Conservation (phyloP, 1,139 yeast species). For the Kodamaea sp. region DNA sequence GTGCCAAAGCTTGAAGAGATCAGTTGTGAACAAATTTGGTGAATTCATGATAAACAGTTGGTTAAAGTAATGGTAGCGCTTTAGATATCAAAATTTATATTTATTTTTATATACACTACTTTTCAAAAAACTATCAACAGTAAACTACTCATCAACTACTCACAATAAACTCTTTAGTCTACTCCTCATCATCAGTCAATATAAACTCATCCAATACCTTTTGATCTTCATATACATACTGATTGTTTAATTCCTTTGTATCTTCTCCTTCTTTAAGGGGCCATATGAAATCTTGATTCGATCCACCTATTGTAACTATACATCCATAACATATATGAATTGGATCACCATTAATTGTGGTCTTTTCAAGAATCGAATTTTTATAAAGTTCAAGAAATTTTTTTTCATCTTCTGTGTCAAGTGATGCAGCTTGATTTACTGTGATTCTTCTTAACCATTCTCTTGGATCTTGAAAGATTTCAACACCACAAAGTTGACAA, state of each 20-base stretch:
- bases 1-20: conserved; percentile 43
- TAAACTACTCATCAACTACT: too few relatives aligned
- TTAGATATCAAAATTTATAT: neutral
- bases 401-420: conserved; percentile 47
- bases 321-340: conserved; percentile 73
- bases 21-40: conserved; percentile 43
- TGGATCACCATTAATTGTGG: neutral
- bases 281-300: conserved; percentile 47
- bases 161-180: too few relatives aligned
- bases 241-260: conserved; percentile 17
- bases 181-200: conserved; percentile 38
- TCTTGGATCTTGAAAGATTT: conserved; percentile 54
- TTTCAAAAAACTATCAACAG: too few relatives aligned
- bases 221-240: conserved; percentile 6
- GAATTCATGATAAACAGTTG: conserved; percentile 32
- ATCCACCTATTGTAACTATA: conserved; percentile 53
- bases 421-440: conserved; percentile 54
- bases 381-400: conserved; percentile 28
- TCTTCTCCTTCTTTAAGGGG: conserved; percentile 37
- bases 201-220: conserved; percentile 47
- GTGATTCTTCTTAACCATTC: conserved; percentile 75
- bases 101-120: neutral
- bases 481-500: conserved; percentile 54
- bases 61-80: neutral
- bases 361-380: conserved; percentile 9